A percentile compares a stretch with the other conserved stretches of the same genome.
phyloP scores from a whole-genome alignment of 805 yeast species.

The Scheffersomyces lignosus region DNA sequence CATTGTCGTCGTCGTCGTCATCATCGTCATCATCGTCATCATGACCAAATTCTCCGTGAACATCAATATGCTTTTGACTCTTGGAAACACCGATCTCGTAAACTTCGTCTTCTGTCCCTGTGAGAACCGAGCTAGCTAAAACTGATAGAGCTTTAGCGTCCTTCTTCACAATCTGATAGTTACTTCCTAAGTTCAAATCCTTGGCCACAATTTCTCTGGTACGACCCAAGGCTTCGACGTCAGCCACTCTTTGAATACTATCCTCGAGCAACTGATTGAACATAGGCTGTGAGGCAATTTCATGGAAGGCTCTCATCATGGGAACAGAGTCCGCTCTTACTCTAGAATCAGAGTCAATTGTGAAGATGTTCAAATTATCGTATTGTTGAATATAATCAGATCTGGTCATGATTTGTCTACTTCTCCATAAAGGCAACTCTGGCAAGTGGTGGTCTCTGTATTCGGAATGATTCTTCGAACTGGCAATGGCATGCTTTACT shows the following conservation, averaged over 20 bases:
- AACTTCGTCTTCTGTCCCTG: conserved; percentile 7
- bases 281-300: conserved; percentile 68
- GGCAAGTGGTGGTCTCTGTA: conserved; percentile 57
- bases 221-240: conserved; percentile 74
- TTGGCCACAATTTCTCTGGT: conserved; percentile 75
- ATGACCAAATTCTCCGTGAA: conserved; percentile 1
- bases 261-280: conserved; percentile 66
- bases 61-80: not conserved
- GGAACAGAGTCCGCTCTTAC: conserved; percentile 84
- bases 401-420: conserved; percentile 82
- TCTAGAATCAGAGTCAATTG: conserved; percentile 69
- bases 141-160: conserved; percentile 14
- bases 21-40: conserved; percentile 13
- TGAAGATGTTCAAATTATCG: conserved; percentile 76
- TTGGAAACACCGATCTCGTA: not conserved
- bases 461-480: conserved; percentile 2
- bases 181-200: conserved; percentile 58
- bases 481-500: not conserved
- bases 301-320: conserved; percentile 88
- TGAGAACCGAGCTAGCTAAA: conserved; percentile 15
- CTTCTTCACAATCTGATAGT: conserved; percentile 30
- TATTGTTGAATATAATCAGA: conserved; percentile 75
- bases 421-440: conserved; percentile 77
- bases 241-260: conserved; percentile 66
- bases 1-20: conserved; percentile 23